These are phyloP conservation scores for Penicillium sp. DNA, from an alignment of 2,329 filamentous ascomycete genomes.

Conservation along the genomic window DNA sequence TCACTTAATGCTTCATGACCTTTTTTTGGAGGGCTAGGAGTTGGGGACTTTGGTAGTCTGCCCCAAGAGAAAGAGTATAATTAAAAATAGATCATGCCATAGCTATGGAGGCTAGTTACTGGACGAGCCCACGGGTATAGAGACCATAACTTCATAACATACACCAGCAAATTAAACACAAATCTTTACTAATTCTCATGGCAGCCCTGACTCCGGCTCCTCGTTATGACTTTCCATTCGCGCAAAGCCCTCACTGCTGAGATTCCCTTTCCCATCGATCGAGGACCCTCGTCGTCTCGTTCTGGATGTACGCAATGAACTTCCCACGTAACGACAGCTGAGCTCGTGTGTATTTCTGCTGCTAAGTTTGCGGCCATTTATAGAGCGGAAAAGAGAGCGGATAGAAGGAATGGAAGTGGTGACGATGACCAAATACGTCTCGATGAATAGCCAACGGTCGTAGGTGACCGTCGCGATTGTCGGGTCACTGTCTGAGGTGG, in stretches of 20 bases:
- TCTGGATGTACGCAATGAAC: constrained; percentile 3
- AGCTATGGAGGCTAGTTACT: too few species aligned
- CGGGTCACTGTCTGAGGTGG: constrained; percentile 16
- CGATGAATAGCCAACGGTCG: constrained; percentile 28
- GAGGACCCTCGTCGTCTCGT: constrained; percentile 6
- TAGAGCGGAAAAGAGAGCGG: constrained; percentile 19
- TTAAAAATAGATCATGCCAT: too few species aligned
- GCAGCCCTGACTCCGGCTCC: constrained; percentile 19
- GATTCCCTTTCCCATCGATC: constrained; percentile 10
- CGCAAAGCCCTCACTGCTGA: constrained; percentile 6
- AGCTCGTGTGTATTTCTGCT: constrained; percentile 13
- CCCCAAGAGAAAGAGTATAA: too few species aligned
- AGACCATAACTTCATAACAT: background rate
- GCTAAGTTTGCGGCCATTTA: background rate
- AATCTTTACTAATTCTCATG: constrained; percentile 9
- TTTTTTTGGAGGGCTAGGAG: background rate
- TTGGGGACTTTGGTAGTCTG: too few species aligned
- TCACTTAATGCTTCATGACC: background rate
- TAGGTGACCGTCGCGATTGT: constrained; percentile 22
- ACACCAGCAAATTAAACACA: constrained; percentile 3
- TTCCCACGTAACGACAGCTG: constrained; percentile 7
- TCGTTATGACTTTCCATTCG: constrained; percentile 14
- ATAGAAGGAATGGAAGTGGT: constrained; percentile 30
- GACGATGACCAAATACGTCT: constrained; percentile 30
- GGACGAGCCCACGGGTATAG: background rate